Base-by-base conservation (phyloP, 768 basidiomycete genomes). In the Mrakia gelida region DNA sequence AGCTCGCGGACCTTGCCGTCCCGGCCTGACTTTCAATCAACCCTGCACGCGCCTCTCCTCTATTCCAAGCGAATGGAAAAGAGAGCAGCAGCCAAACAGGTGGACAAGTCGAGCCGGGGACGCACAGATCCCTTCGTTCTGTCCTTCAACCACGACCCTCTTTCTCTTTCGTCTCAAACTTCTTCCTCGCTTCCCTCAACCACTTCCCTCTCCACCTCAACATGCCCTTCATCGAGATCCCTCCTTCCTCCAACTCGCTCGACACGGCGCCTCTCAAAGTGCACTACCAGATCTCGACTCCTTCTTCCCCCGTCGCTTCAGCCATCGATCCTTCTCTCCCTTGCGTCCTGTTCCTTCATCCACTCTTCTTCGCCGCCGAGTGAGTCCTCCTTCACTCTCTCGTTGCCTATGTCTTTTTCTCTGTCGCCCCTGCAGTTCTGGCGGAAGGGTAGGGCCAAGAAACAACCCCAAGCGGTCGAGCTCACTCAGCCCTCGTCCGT, bases 261-360 rank as follows among this genome's bases (percentile, higher is more conserved):
- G 56, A 59, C 34, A 61, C n/a, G 11, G 18, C n/a, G 3, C 21
- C 30, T 8, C 52, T 73, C 1, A 6, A 43, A 23, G 61, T 77
- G 13, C 16, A 13, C 59, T 77, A 77, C 45, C 56, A 43, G 6
- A 71, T 77, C 43, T 30, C 41, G 13, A 77, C 76, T n/a, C n/a
- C n/a, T n/a, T n/a, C n/a, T n/a, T n/a, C 61, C 76, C 15, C 75
- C 28, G 67, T 71, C 59, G 76, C 76, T 11, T 41, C 34, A 30
- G 23, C 21, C 16, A 30, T 70, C 54, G 67, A 38, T 45, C 30
- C 26, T 23, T 30, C 54, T 34, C 28, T 70, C 10, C 68, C 67
- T 1, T 41, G 34, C 30, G 38, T 76, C n/a, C 49, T 76, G 34
- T 71, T 70, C 38, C 34, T 56, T 15, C 67, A 76, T 38, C 32